Percentiles rank a stretch among this genome's conserved stretches.
phyloP scores from a whole-genome alignment of 495 filamentous ascomycete genomes.

The Penicillium waksmanii region DNA sequence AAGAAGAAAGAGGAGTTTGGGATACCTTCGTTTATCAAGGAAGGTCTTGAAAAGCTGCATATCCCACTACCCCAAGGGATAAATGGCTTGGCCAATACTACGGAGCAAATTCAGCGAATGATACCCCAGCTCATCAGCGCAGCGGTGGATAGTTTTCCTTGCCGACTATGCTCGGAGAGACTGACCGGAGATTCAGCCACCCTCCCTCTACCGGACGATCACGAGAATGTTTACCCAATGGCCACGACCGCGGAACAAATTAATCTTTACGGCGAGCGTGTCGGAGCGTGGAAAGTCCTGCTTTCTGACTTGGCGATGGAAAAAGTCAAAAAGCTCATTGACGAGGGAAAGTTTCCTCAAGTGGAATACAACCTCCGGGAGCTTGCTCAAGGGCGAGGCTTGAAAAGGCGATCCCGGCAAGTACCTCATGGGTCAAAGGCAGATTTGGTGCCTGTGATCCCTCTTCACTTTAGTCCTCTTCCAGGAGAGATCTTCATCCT shows the following conservation, averaged over 20 bases:
- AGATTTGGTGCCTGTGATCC: conserved; percentile 20
- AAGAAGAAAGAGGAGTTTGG: not conserved
- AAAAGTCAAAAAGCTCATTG: conserved; percentile 18
- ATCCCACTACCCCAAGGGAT: not conserved
- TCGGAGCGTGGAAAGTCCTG: conserved; percentile 46
- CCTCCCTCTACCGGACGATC: not conserved
- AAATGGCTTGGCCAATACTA: not conserved
- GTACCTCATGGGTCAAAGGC: conserved; percentile 8
- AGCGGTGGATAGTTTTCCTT: conserved; percentile 25
- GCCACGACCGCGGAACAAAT: not conserved
- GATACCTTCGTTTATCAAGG: conserved; percentile 1
- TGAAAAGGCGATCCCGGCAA: conserved; percentile 16
- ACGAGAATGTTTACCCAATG: not conserved
- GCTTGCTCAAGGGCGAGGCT: conserved; percentile 36
- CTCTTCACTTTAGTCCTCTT: conserved; percentile 8
- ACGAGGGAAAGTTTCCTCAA: not conserved
- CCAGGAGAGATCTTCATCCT: conserved; percentile 24
- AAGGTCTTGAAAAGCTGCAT: conserved; percentile 2
- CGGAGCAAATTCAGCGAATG: not conserved
- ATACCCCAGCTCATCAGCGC: conserved; percentile 14
- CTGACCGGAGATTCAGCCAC: not conserved
- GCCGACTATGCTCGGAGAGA: conserved; percentile 21
- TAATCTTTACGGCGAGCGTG: conserved; percentile 31
- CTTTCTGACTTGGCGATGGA: conserved; percentile 38
- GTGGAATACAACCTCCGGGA: conserved; percentile 18